Evolutionary conservation across 768 basidiomycete genomes (phyloP).

Genomic region (Suillus placidus): DNA sequence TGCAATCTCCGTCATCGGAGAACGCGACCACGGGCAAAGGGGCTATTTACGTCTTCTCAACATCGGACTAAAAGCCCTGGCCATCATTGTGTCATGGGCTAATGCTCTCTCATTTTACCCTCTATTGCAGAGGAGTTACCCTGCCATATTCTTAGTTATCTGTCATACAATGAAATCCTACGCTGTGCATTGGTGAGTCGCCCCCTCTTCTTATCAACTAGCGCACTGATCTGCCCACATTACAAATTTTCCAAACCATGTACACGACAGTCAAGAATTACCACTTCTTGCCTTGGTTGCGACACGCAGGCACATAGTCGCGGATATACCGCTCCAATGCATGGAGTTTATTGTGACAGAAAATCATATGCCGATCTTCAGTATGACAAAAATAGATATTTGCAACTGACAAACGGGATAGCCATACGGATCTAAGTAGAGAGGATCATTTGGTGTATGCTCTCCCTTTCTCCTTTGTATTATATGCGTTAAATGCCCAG

Average conservation of each 20-base stretch:
- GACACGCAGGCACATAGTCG: too few relatives aligned
- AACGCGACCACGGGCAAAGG: not conserved
- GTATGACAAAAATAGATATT: too few relatives aligned
- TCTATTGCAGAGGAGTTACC: not conserved
- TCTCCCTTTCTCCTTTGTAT: not conserved
- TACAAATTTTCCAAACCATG: not conserved
- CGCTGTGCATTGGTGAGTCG: not conserved
- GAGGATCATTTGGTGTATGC: not conserved
- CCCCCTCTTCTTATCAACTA: not conserved
- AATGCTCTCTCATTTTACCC: conserved; percentile 30
- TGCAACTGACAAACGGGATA: too few relatives aligned
- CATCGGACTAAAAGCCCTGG: not conserved
- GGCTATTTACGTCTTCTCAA: not conserved
- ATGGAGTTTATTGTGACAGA: too few relatives aligned
- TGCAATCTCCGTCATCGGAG: not conserved
- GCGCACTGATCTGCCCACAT: not conserved
- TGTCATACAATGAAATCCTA: not conserved
- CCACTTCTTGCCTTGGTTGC: too few relatives aligned
- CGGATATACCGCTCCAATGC: too few relatives aligned
- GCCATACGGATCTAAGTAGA: not conserved
- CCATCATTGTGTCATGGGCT: not conserved
- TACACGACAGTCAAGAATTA: not conserved
- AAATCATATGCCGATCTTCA: too few relatives aligned
- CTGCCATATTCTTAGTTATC: not conserved
- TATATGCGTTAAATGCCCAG: not conserved